These are phyloP conservation scores for Boletus sp. DNA, from an alignment of 1,284 basidiomycete genomes.

Conservation along the genomic window DNA sequence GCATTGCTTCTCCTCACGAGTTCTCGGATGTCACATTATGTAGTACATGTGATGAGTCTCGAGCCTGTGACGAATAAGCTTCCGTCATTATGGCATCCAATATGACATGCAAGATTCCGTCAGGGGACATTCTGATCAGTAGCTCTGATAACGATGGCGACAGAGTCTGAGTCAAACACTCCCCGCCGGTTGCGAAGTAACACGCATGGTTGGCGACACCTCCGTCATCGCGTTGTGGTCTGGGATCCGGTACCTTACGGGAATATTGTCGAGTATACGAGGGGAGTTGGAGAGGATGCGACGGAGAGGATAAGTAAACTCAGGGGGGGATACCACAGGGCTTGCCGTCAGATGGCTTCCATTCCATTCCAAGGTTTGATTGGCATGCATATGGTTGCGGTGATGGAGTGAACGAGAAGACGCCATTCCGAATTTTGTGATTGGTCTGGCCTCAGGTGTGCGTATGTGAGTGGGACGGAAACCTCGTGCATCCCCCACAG, in stretches of 20 bases:
- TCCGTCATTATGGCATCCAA: neutral
- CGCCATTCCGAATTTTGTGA: conserved; percentile 10
- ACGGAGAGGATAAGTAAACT: neutral
- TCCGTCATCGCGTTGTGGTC: neutral
- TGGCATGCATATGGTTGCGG: conserved; percentile 22
- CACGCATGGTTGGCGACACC: neutral
- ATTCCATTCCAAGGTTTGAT: conserved; percentile 31
- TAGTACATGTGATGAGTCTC: neutral
- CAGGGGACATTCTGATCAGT: conserved; percentile 4
- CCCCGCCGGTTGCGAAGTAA: neutral
- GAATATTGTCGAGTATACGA: neutral
- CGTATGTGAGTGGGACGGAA: neutral
- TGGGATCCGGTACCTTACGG: conserved; percentile 1
- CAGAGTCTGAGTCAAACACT: neutral
- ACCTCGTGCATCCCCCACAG: conserved; percentile 12
- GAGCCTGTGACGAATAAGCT: conserved; percentile 9
- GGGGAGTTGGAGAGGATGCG: neutral
- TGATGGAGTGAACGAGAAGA: conserved; percentile 21
- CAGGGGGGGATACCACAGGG: conserved; percentile 11
- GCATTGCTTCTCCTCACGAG: neutral
- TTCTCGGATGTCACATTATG: conserved; percentile 1
- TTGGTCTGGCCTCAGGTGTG: conserved; percentile 2
- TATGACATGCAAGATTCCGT: conserved; percentile 8
- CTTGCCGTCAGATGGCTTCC: conserved; percentile 24
- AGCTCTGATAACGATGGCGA: conserved; percentile 17